These are phyloP conservation scores for Paramecium octaurelia DNA, from an alignment of 73 alveolate species.

Conservation along the genomic window DNA sequence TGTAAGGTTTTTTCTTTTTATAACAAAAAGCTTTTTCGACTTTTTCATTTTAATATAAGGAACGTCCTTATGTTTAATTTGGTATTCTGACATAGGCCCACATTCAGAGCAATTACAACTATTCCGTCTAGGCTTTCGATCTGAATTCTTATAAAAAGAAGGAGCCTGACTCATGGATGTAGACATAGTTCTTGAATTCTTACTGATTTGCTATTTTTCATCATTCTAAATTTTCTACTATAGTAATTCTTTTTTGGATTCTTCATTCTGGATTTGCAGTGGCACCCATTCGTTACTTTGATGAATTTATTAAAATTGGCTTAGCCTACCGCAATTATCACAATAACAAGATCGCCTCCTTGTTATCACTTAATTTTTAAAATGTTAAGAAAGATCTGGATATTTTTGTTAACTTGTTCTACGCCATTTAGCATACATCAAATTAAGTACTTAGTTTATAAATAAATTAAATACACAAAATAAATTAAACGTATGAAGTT, in stretches of 20 bases:
- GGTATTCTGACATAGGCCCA: neutral
- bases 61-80: neutral
- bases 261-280: neutral
- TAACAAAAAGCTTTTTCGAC: neutral
- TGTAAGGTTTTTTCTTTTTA: neutral
- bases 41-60: neutral
- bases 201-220: neutral
- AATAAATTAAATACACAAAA: neutral
- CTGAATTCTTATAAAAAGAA: neutral
- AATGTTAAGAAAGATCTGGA: neutral
- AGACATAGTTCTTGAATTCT: neutral
- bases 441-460: neutral
- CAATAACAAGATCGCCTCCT: neutral
- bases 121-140: neutral
- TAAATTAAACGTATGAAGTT: neutral
- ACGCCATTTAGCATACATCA: neutral
- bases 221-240: neutral
- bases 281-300: neutral
- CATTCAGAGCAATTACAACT: slow-evolving; percentile 32
- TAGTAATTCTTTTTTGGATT: neutral
- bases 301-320: neutral
- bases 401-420: neutral
- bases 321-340: neutral
- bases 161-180: neutral
- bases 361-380: neutral